These are phyloP conservation scores for Pseudognaphalium luteoalbum DNA, from an alignment of 129 eudicot species.

Conservation along the genomic window DNA sequence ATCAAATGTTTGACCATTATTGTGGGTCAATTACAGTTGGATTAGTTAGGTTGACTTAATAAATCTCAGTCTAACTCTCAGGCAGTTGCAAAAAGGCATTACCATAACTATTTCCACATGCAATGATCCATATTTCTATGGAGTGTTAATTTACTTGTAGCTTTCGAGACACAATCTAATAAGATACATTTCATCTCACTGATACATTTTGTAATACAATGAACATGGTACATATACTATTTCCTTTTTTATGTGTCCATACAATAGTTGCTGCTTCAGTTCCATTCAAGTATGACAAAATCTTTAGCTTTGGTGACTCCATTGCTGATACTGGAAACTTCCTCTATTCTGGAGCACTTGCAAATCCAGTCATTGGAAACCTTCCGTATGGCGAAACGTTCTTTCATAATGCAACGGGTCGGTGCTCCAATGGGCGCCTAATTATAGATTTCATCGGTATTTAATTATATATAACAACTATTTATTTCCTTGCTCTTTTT, in stretches of 20 bases:
- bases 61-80: constrained; percentile 5
- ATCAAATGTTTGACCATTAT: constrained; percentile 1
- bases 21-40: constrained; percentile 13
- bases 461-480: background rate
- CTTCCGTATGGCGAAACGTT: constrained; percentile 72
- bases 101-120: constrained; percentile 27
- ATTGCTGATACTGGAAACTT: constrained; percentile 79
- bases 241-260: constrained; percentile 28
- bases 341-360: constrained; percentile 53
- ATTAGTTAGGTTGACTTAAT: constrained; percentile 20
- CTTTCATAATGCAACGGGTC: constrained; percentile 65
- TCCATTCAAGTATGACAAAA: constrained; percentile 47
- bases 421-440: constrained; percentile 83
- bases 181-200: background rate
- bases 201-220: background rate
- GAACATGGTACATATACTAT: constrained; percentile 33
- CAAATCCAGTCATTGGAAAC: constrained; percentile 59
- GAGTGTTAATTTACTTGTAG: background rate
- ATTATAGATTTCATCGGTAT: constrained; percentile 71
- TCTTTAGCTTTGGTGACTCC: constrained; percentile 83
- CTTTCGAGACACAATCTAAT: background rate
- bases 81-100: background rate
- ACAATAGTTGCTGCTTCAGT: constrained; percentile 27
- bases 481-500: background rate
- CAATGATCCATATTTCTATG: background rate